Evolutionary conservation across 2,329 filamentous ascomycete genomes (phyloP), one percentile per base, ranked within the genome.

Genomic region (Pseudocercospora pini-densiflorae): DNA sequence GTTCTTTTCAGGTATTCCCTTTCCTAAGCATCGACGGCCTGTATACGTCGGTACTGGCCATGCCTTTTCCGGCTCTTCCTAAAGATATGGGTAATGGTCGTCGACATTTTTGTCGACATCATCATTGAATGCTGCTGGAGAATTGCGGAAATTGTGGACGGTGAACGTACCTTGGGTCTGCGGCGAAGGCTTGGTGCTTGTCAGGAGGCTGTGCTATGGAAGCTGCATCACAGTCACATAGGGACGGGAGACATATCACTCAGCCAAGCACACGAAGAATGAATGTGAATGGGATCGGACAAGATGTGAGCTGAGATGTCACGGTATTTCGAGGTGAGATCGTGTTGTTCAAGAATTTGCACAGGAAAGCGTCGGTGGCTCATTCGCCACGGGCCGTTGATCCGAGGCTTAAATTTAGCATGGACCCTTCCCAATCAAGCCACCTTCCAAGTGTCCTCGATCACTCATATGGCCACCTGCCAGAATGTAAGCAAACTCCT

Each of bases 41-140:
- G 77, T 77, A 82, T 82, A 76, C 82, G 80, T 79, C 80, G 81
- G 82, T 82, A 77, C 65, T 54, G 40, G 79, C 79, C 79, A 79
- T 82, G 78, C 80, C 81, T 84, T 81, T 82, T 84, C 79, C 82
- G 82, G 82, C 82, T 84, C 82, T 84, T 84, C 82, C 82, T 84
- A 82, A 77, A 75, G 73, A 66, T 73, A 73, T 76, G 73, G 74
- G 76, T 76, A 73, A 74, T n/a, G 55, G 33, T 58, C 31, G 64
- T 36, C 59, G 61, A 59, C 59, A 51, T 60, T 43, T 61, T 49
- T 27, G 70, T 71, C 68, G 64, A 72, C 73, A 68, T 78, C 77
- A 78, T 78, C 77, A 74, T 78, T 74, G 71, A 68, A 70, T 51
- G 60, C 10, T 62, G 57, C 9, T 31, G 8, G 61, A 6, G 45